Percentiles rank a stretch among this genome's conserved stretches.
Evolutionary conservation across 495 filamentous ascomycete genomes (phyloP).

Genomic region (Sabuloglossum arenarium): DNA sequence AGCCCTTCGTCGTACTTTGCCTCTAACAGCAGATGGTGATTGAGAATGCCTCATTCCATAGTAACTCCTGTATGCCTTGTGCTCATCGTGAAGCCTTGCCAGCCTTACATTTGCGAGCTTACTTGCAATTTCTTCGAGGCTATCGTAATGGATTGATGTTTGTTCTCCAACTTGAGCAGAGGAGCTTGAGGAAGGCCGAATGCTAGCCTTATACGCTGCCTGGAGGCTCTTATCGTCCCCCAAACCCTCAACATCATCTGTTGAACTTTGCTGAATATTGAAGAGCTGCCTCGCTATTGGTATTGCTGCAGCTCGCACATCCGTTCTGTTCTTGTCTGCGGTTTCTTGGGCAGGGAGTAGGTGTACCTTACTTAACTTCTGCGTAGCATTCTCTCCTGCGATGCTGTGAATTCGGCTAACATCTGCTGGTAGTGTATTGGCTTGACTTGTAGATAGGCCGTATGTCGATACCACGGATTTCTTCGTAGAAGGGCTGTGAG

Average conservation of each 20-base stretch:
- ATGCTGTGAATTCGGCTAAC: slow-evolving; percentile 34
- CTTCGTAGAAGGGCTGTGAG: slow-evolving; percentile 22
- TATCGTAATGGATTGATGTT: slow-evolving; percentile 28
- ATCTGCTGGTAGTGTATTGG: slow-evolving; percentile 25
- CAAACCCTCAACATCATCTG: slow-evolving; percentile 21
- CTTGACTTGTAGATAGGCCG: slow-evolving; percentile 1
- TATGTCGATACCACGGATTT: not conserved
- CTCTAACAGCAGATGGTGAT: slow-evolving; percentile 33
- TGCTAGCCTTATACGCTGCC: slow-evolving; percentile 22
- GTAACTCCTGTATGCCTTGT: slow-evolving; percentile 46
- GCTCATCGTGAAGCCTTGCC: slow-evolving; percentile 55
- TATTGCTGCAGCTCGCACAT: slow-evolving; percentile 62
- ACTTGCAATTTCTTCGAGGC: slow-evolving; percentile 65
- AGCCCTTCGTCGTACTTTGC: slow-evolving; percentile 36
- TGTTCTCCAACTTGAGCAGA: slow-evolving; percentile 14
- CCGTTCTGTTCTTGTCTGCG: slow-evolving; percentile 48
- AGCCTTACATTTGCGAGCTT: slow-evolving; percentile 67
- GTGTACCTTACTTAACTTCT: slow-evolving; percentile 52
- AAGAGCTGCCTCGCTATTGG: slow-evolving; percentile 84
- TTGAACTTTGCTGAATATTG: slow-evolving; percentile 34
- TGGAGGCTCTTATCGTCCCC: slow-evolving; percentile 13
- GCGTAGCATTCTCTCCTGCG: slow-evolving; percentile 24
- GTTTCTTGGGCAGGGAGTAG: slow-evolving; percentile 51
- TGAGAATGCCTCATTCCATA: slow-evolving; percentile 36
- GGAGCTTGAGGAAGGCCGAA: slow-evolving; percentile 15